Percentiles rank a stretch among this genome's conserved stretches.
phyloP scores from a whole-genome alignment of 2,329 filamentous ascomycete genomes.

The Venturia pyrina region DNA sequence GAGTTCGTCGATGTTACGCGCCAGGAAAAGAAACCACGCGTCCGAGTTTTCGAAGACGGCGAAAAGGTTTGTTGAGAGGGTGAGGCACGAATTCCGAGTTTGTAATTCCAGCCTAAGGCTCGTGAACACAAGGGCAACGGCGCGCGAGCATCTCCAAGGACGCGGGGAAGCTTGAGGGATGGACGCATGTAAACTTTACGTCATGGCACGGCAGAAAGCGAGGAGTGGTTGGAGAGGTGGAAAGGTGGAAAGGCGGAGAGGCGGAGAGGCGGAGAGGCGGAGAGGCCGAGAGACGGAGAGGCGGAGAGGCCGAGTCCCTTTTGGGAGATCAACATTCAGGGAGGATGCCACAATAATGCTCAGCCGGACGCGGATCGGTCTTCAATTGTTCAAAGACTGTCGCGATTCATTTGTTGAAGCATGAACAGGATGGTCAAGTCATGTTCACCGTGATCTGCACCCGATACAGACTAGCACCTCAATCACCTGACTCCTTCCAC shows the following conservation, averaged over 20 bases:
- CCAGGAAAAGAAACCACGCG: not conserved
- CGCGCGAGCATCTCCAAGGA: not conserved
- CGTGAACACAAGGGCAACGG: not conserved
- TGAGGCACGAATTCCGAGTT: not conserved
- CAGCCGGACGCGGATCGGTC: not conserved
- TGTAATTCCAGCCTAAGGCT: not conserved
- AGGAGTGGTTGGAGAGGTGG: not conserved
- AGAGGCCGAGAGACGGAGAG: too few species aligned
- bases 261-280: too few species aligned
- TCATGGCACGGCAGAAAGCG: not conserved
- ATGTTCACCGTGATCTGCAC: not conserved
- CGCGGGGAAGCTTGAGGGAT: not conserved
- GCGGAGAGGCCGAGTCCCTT: too few species aligned
- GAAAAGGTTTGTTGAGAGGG: not conserved
- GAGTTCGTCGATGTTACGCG: not conserved
- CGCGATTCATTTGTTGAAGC: not conserved
- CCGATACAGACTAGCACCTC: too few species aligned
- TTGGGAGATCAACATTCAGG: not conserved
- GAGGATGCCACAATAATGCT: not conserved
- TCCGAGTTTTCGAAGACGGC: not conserved
- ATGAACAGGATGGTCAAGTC: not conserved
- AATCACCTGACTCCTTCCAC: not conserved
- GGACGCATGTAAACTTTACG: not conserved
- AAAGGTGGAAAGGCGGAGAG: too few species aligned
- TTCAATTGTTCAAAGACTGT: not conserved